Evolutionary conservation across 2,329 filamentous ascomycete genomes (phyloP).

Genomic region (Cercospora sojina): DNA sequence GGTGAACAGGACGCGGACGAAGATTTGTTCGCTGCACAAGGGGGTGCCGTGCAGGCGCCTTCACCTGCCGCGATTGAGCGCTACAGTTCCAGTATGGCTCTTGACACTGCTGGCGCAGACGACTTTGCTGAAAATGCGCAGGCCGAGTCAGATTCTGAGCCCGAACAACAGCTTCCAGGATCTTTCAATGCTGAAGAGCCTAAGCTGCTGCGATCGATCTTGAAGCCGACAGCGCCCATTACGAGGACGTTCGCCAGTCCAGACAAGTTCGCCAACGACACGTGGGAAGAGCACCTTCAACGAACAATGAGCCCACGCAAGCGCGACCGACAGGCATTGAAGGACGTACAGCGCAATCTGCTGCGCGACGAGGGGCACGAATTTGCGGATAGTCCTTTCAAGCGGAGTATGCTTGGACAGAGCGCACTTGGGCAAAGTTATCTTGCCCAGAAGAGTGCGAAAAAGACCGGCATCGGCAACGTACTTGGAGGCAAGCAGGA

Average conservation of each 20-base stretch:
- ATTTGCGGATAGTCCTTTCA: slow-evolving; percentile 54
- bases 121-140: slow-evolving; percentile 59
- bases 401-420: slow-evolving; percentile 47
- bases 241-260: slow-evolving; percentile 49
- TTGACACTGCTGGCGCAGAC: slow-evolving; percentile 44
- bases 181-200: slow-evolving; percentile 71
- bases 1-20: slow-evolving; percentile 24
- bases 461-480: slow-evolving; percentile 31
- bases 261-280: slow-evolving; percentile 61
- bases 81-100: slow-evolving; percentile 34
- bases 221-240: slow-evolving; percentile 45
- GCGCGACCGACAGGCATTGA: slow-evolving; percentile 74
- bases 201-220: slow-evolving; percentile 55
- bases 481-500: slow-evolving; percentile 19
- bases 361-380: slow-evolving; percentile 43
- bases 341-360: slow-evolving; percentile 62
- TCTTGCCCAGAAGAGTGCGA: slow-evolving; percentile 36
- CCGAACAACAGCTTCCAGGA: slow-evolving; percentile 72
- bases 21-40: slow-evolving; percentile 30
- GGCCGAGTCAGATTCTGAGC: slow-evolving; percentile 52
- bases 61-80: slow-evolving; percentile 32
- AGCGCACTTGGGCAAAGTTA: slow-evolving; percentile 42
- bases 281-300: slow-evolving; percentile 92
- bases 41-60: slow-evolving; percentile 35
- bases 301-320: slow-evolving; percentile 94